A percentile compares a stretch with the other conserved stretches of the same genome.
Conservation (phyloP, 345 rosid species). For the Microthlaspi erraticum region DNA sequence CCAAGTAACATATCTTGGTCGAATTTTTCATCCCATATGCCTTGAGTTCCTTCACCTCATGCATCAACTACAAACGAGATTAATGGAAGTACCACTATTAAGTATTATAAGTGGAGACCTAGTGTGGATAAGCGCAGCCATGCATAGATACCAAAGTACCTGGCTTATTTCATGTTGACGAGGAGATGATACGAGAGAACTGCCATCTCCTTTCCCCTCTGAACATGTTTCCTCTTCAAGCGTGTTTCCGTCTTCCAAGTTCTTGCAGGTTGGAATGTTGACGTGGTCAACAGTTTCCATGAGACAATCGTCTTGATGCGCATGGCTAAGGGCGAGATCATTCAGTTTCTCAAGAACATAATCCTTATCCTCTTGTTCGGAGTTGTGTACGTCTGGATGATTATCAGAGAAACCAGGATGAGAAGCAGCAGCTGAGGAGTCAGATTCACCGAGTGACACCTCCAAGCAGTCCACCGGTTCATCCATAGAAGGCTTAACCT, state of each 20-base stretch:
- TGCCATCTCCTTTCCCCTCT: slow-evolving; percentile 44
- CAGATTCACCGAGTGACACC: slow-evolving; percentile 26
- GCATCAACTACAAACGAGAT: slow-evolving; percentile 55
- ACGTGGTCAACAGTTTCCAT: slow-evolving; percentile 44
- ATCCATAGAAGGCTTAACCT: slow-evolving; percentile 24
- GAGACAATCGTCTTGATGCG: slow-evolving; percentile 33
- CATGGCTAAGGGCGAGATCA: slow-evolving; percentile 47
- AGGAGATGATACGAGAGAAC: slow-evolving; percentile 46
- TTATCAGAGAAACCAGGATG: slow-evolving; percentile 39
- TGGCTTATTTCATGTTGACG: slow-evolving; percentile 43
- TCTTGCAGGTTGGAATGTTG: slow-evolving; percentile 37
- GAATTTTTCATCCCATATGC: slow-evolving; percentile 54
- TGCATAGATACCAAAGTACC: slow-evolving; percentile 49
- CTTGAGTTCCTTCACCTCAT: slow-evolving; percentile 64
- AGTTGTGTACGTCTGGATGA: slow-evolving; percentile 30
- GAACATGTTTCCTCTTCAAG: slow-evolving; percentile 39
- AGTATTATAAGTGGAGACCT: slow-evolving; percentile 9
- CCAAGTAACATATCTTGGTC: slow-evolving; percentile 58
- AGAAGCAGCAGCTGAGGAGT: slow-evolving; percentile 37
- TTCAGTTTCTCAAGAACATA: slow-evolving; percentile 49
- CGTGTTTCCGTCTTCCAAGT: slow-evolving; percentile 35
- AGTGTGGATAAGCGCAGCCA: slow-evolving; percentile 19
- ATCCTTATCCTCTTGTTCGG: slow-evolving; percentile 49
- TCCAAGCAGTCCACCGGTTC: slow-evolving; percentile 28
- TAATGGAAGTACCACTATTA: slow-evolving; percentile 7